Base-by-base conservation (phyloP, 2,329 filamentous ascomycete species). In the Dothideomycetes sp. region DNA sequence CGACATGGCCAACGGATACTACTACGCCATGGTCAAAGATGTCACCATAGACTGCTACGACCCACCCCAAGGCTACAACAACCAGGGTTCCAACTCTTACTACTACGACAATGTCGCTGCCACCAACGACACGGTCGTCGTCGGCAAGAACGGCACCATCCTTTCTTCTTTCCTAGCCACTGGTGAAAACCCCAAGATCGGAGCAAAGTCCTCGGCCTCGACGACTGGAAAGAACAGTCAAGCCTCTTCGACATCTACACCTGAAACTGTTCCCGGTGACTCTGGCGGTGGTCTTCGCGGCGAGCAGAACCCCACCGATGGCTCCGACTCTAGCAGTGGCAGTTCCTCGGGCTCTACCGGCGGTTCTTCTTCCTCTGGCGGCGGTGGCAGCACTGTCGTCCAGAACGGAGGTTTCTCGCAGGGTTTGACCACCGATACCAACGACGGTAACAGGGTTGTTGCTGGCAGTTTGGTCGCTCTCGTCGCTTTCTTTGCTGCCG, bases 1-100 rank as follows among this genome's bases (percentile, higher is more conserved):
- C 15, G 84, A 93, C 62, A 89, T 96, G 70, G 69, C 85, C 65
- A 73, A 84, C 56, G 84, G 85, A 22, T 96, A 95, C 71, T 94
- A 91, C 70, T 95, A 82, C 59, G 83, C 87, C 40, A 76, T 75
- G 30, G 76, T 95, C 53, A 71, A 77, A 41, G 77, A 87, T 41
- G 76, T 98, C 45, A 31, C 69, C n/a, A 78, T 96, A 24, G 67
- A 87, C 51, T 98, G 91, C 78, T 96, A 84, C 70, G 73, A 88
- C 51, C 78, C 85, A 3, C 91, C 89, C 20, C 71, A 74, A 16
- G 82, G 78, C 62, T 76, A 71, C 41, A 73, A 69, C 50, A 60
- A 64, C 34, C 43, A 46, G 23, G 78, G 77, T 46, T 60, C 58
- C 51, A 71, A 70, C 48, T 80, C 80, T 17, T 98, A 96, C 71